Conservation (phyloP, 768 basidiomycete species). For the Cubamyces sp. region DNA sequence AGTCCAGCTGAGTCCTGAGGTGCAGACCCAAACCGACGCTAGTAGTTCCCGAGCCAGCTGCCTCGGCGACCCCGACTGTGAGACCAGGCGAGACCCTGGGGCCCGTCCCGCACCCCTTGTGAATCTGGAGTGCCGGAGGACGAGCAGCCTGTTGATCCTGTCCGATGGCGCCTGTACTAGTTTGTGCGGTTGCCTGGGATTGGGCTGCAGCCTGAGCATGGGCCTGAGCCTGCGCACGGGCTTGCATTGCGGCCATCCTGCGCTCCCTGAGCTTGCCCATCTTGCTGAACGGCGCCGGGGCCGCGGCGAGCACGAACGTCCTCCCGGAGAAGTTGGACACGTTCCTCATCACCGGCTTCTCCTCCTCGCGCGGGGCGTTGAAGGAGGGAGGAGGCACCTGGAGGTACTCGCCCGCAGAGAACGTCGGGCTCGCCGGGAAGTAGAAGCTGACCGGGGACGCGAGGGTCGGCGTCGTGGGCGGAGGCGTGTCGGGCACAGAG, state of each 20-base stretch:
- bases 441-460: constrained; percentile 19
- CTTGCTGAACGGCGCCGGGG: neutral
- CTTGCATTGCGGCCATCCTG: neutral
- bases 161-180: no score
- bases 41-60: neutral
- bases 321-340: constrained; percentile 14
- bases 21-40: constrained; percentile 10
- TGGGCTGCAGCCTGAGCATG: neutral
- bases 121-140: neutral
- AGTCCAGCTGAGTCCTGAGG: constrained; percentile 1
- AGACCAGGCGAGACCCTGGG: neutral
- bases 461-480: constrained; percentile 10
- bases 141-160: neutral
- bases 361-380: constrained; percentile 18
- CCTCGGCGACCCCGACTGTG: neutral
- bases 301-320: constrained; percentile 10
- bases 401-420: constrained; percentile 9
- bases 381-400: constrained; percentile 19
- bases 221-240: neutral
- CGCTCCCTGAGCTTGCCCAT: neutral
- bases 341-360: constrained; percentile 1
- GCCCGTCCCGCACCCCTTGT: neutral
- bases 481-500: constrained; percentile 13
- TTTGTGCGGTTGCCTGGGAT: no score
- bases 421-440: constrained; percentile 14